A percentile compares a stretch with the other conserved stretches of the same genome.
Evolutionary conservation across 1,284 basidiomycete genomes (phyloP).

Genomic region (Leucocoprinus gongylophorus): DNA sequence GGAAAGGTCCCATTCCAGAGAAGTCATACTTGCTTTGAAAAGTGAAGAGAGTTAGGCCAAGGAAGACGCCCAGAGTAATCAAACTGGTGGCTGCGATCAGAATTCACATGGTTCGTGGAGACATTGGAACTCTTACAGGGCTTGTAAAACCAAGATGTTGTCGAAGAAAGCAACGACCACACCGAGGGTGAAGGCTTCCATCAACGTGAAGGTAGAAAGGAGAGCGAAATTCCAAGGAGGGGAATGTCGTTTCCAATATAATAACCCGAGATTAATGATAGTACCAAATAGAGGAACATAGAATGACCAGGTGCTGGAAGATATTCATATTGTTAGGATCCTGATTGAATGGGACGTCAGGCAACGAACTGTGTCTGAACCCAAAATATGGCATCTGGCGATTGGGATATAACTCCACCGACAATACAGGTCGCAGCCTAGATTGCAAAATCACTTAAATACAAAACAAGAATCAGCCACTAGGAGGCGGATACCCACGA

Average conservation of each 20-base stretch:
- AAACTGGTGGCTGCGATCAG: conserved; percentile 37
- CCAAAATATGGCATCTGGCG: conserved; percentile 51
- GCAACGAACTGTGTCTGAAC: conserved; percentile 56
- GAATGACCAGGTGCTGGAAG: conserved; percentile 59
- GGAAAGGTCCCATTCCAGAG: conserved; percentile 75
- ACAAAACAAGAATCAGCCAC: not conserved
- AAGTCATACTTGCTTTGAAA: conserved; percentile 89
- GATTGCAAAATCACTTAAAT: not conserved
- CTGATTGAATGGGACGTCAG: not conserved
- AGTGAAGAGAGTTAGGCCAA: conserved; percentile 83
- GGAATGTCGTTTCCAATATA: conserved; percentile 85
- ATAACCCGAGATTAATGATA: conserved; percentile 64
- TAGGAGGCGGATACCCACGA: conserved; percentile 39
- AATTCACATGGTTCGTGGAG: not conserved
- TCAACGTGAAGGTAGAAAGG: conserved; percentile 68
- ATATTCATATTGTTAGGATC: conserved; percentile 1
- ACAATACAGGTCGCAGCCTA: conserved; percentile 68
- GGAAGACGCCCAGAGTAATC: conserved; percentile 82
- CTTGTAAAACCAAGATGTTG: conserved; percentile 75
- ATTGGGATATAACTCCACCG: conserved; percentile 59
- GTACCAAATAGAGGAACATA: conserved; percentile 71
- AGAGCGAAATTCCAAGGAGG: conserved; percentile 78
- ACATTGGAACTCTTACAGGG: conserved; percentile 47
- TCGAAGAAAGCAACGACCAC: conserved; percentile 73
- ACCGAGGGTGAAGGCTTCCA: conserved; percentile 79